A percentile compares a stretch with the other conserved stretches of the same genome.
These are phyloP conservation scores for Phaseolus coccineus DNA, from an alignment of 331 rosid species.

Conservation along the genomic window DNA sequence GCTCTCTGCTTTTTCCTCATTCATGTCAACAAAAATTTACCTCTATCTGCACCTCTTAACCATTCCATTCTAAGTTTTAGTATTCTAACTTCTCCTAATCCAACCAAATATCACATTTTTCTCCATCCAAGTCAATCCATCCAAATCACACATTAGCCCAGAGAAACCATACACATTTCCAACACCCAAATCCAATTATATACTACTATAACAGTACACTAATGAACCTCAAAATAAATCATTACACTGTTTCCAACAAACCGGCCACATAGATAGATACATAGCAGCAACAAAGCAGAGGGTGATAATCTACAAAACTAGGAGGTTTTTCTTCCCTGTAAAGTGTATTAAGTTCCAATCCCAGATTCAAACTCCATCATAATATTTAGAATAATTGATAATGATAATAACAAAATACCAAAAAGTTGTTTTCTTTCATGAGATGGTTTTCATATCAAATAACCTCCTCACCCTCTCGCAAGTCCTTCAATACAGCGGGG, in stretches of 20 bases:
- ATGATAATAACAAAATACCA: conserved; percentile 2
- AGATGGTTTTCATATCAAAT: background rate
- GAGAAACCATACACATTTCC: background rate
- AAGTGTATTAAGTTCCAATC: background rate
- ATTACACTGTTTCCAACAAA: conserved; percentile 20
- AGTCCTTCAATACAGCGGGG: conserved; percentile 70
- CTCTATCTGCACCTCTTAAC: background rate
- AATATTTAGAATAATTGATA: background rate
- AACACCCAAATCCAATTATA: background rate
- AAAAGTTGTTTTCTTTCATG: background rate
- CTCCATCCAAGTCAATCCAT: background rate
- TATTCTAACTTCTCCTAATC: background rate
- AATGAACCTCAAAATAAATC: conserved; percentile 12
- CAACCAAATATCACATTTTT: background rate
- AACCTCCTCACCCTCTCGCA: background rate
- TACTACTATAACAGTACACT: background rate
- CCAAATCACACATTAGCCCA: background rate
- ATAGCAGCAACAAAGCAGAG: background rate
- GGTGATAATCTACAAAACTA: conserved; percentile 50
- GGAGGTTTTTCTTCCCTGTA: conserved; percentile 18
- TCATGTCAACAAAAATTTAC: conserved; percentile 12
- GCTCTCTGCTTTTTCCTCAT: conserved; percentile 37
- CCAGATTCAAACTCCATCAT: background rate
- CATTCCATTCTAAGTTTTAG: conserved; percentile 18
- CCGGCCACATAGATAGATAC: conserved; percentile 6